Percentiles rank a stretch among this genome's conserved stretches.
Conservation (phyloP, 2,329 filamentous ascomycete genomes). For the Penicillium sp. region DNA sequence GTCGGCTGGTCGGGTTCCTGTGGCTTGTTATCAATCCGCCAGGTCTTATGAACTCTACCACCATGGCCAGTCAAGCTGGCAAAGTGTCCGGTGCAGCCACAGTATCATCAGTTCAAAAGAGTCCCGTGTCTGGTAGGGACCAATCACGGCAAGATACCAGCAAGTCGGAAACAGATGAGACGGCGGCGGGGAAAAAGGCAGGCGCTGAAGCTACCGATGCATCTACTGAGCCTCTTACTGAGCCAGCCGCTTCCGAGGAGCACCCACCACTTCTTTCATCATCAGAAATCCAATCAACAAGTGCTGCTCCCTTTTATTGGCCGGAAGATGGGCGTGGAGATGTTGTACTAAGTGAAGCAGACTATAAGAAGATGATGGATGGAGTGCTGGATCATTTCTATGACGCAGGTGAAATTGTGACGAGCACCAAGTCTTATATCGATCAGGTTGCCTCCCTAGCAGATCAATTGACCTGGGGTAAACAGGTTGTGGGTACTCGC, state of each 20-base stretch:
- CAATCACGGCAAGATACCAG: not conserved
- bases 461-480: slow-evolving; percentile 43
- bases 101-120: not conserved
- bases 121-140: not conserved
- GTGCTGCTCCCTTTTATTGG: slow-evolving; percentile 39
- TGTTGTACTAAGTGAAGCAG: slow-evolving; percentile 42
- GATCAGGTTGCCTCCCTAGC: slow-evolving; percentile 46
- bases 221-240: not conserved
- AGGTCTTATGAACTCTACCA: slow-evolving; percentile 42
- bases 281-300: slow-evolving; percentile 8
- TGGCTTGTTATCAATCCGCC: slow-evolving; percentile 83
- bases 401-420: slow-evolving; percentile 40
- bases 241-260: slow-evolving; percentile 11
- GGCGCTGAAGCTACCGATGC: not conserved
- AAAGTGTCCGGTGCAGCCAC: not conserved
- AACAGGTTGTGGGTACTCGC: slow-evolving; percentile 39
- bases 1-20: slow-evolving; percentile 87
- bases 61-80: slow-evolving; percentile 35
- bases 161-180: slow-evolving; percentile 1
- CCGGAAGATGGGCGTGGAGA: slow-evolving; percentile 40
- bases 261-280: not conserved
- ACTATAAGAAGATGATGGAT: slow-evolving; percentile 47
- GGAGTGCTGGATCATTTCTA: slow-evolving; percentile 50
- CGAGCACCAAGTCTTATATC: slow-evolving; percentile 48
- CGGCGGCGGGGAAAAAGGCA: not conserved